Percentiles rank a stretch among this genome's conserved stretches.
Conservation (phyloP, 1,284 basidiomycete species). For the Hemileia vastatrix region DNA sequence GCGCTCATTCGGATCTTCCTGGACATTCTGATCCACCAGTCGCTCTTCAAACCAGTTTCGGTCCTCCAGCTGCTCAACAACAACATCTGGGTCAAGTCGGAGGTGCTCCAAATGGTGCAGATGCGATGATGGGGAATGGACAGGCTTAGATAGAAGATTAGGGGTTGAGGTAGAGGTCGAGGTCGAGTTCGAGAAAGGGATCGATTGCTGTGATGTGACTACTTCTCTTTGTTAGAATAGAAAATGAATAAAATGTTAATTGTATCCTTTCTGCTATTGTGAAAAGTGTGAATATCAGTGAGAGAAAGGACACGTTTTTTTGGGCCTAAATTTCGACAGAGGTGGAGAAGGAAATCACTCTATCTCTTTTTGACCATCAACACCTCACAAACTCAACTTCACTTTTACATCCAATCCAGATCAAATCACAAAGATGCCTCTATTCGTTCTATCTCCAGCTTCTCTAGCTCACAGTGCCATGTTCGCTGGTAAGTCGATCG, state of each 20-base stretch:
- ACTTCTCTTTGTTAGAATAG: no score
- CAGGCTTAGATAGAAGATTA: constrained; percentile 1
- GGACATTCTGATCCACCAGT: constrained; percentile 23
- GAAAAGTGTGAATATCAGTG: no score
- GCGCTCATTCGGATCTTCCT: constrained; percentile 30
- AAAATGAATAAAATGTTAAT: no score
- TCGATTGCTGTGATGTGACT: no score
- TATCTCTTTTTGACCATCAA: neutral
- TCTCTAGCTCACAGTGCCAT: constrained; percentile 43
- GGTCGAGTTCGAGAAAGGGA: neutral
- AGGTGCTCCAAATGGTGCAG: neutral
- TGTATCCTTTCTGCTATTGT: no score
- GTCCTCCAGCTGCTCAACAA: neutral
- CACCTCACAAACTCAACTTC: neutral
- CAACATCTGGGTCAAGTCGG: neutral
- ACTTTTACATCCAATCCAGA: neutral
- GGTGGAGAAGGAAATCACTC: no score
- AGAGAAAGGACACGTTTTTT: no score
- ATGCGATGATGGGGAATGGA: neutral
- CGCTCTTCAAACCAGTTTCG: neutral
- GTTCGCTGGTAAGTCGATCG: constrained; percentile 29
- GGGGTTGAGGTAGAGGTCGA: neutral
- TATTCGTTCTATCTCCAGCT: constrained; percentile 41
- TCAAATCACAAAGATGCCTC: constrained; percentile 37
- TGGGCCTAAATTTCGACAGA: no score